Evolutionary conservation across 805 yeast species (phyloP).

Genomic region (Yamadazyma endophytica): DNA sequence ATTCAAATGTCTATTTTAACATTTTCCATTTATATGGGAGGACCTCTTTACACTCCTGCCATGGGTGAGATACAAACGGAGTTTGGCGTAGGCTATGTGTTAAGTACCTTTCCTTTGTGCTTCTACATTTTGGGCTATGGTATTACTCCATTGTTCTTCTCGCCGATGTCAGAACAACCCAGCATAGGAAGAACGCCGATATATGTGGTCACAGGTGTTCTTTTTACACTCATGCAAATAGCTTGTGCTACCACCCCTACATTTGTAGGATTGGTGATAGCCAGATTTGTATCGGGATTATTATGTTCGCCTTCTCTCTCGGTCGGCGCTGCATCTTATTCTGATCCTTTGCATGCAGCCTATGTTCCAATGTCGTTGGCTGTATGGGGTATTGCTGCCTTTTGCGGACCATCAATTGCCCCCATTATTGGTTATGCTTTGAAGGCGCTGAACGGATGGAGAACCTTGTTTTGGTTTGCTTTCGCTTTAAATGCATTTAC

Average conservation of each 20-base stretch:
- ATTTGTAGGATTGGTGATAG: conserved; percentile 46
- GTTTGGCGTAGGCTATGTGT: conserved; percentile 39
- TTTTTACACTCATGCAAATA: conserved; percentile 50
- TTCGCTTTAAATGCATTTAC: conserved; percentile 5
- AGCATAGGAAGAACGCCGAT: conserved; percentile 49
- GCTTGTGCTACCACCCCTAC: conserved; percentile 51
- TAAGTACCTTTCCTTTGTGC: conserved; percentile 49
- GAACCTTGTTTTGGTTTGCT: conserved; percentile 7
- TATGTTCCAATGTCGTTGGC: conserved; percentile 44
- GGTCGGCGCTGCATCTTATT: conserved; percentile 54
- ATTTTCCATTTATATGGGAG: conserved; percentile 48
- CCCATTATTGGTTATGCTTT: conserved; percentile 27
- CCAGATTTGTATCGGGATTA: conserved; percentile 51
- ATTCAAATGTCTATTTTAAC: conserved; percentile 14
- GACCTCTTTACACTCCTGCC: conserved; percentile 55
- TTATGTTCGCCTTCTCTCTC: conserved; percentile 54
- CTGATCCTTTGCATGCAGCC: conserved; percentile 44
- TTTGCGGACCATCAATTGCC: conserved; percentile 52
- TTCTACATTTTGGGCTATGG: conserved; percentile 60
- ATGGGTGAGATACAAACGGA: conserved; percentile 40
- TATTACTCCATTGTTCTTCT: conserved; percentile 53
- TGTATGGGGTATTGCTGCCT: conserved; percentile 53
- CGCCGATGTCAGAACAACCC: conserved; percentile 57
- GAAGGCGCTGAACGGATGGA: conserved; percentile 3
- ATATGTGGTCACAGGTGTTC: conserved; percentile 42